Conservation (phyloP, 805 yeast species). For the Candida quercuum region DNA sequence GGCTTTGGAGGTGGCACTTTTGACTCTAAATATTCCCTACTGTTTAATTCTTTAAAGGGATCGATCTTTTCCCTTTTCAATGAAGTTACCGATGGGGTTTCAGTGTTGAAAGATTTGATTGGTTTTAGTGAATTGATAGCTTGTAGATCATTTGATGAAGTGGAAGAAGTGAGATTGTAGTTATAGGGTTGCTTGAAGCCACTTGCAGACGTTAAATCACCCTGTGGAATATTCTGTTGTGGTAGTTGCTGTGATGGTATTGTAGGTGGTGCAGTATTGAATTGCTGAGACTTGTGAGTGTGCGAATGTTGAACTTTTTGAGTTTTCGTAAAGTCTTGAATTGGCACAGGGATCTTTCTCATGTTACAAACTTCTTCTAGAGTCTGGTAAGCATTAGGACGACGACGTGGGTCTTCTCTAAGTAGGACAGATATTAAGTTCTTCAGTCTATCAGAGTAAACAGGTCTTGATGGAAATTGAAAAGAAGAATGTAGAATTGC, state of each 20-base stretch:
- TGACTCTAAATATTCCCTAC: not conserved
- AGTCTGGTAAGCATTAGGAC: conserved; percentile 72
- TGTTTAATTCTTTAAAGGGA: conserved; percentile 6
- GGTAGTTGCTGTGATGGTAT: conserved; percentile 2
- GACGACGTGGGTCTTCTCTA: conserved; percentile 58
- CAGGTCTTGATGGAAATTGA: conserved; percentile 49
- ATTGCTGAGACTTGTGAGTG: not conserved
- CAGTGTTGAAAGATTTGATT: not conserved
- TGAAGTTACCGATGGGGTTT: not conserved
- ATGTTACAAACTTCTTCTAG: conserved; percentile 62
- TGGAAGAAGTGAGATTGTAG: no score
- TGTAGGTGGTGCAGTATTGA: not conserved
- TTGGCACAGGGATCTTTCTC: conserved; percentile 43
- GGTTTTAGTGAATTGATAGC: conserved; percentile 1
- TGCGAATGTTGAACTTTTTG: no score
- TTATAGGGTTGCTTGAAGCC: conserved; percentile 3
- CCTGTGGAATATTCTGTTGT: conserved; percentile 5
- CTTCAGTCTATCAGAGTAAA: conserved; percentile 56
- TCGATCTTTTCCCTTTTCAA: conserved; percentile 2
- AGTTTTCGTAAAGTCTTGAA: conserved; percentile 30
- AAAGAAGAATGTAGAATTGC: conserved; percentile 56
- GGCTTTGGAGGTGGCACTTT: conserved; percentile 16
- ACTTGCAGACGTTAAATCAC: no score
- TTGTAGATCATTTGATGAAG: conserved; percentile 4
- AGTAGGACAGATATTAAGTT: conserved; percentile 57